Evolutionary conservation across 2,329 filamentous ascomycete genomes (phyloP).

Genomic region (Alternaria ethzedia): DNA sequence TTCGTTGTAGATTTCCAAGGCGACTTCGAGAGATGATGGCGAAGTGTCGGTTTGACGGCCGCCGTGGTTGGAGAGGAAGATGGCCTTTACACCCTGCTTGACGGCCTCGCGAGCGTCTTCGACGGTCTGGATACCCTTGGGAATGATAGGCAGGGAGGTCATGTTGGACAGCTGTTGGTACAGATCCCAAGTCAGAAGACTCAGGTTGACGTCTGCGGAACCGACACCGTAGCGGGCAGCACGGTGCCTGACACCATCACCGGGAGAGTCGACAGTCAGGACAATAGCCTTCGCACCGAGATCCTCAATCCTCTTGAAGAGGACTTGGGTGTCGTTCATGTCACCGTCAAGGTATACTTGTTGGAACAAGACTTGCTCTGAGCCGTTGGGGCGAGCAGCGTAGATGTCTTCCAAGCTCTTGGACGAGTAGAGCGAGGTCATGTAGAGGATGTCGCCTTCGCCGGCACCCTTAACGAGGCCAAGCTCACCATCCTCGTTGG

Average conservation of each 20-base stretch:
- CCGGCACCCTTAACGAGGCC: constrained; percentile 60
- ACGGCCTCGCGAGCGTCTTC: constrained; percentile 48
- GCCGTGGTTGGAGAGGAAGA: constrained; percentile 53
- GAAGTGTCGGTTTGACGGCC: constrained; percentile 54
- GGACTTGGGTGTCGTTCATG: constrained; percentile 35
- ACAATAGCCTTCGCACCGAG: constrained; percentile 51
- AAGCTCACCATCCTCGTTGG: constrained; percentile 55
- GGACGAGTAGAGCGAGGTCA: constrained; percentile 48
- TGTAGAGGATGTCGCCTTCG: constrained; percentile 59
- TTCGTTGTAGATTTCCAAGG: constrained; percentile 73
- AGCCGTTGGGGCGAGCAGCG: constrained; percentile 11
- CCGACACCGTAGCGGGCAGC: constrained; percentile 42
- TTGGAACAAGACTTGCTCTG: constrained; percentile 48
- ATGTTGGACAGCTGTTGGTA: constrained; percentile 46
- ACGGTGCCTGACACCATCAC: constrained; percentile 47
- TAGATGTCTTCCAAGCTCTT: constrained; percentile 30
- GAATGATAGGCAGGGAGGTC: constrained; percentile 48
- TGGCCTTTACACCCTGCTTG: constrained; percentile 46
- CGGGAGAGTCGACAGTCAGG: constrained; percentile 51
- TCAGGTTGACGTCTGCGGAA: constrained; percentile 39
- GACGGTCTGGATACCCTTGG: constrained; percentile 51
- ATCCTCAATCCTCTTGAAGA: constrained; percentile 41
- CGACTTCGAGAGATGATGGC: constrained; percentile 75
- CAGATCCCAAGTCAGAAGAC: constrained; percentile 43
- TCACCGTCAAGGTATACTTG: constrained; percentile 50